Conservation (phyloP, 202 grass and related monocot species). For the Carex sylvatica region DNA sequence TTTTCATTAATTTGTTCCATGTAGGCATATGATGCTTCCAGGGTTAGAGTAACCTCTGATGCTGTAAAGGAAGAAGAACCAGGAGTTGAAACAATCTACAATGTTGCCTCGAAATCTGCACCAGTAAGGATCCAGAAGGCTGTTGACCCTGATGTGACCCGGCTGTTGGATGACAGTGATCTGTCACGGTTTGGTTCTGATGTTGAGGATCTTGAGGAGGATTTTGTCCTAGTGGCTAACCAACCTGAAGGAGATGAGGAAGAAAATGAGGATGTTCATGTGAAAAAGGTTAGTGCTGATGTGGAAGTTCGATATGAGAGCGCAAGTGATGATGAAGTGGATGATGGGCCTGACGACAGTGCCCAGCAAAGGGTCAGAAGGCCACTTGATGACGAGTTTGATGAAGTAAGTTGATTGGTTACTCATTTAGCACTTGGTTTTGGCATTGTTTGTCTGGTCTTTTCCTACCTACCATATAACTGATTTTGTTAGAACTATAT, state of each 20-base stretch:
- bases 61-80: constrained; percentile 39
- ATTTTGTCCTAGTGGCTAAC: constrained; percentile 90
- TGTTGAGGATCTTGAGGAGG: constrained; percentile 81
- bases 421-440: not conserved
- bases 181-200: constrained; percentile 42
- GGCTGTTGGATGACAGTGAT: constrained; percentile 63
- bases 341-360: constrained; percentile 29
- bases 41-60: constrained; percentile 26
- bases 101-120: constrained; percentile 23
- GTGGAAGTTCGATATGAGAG: constrained; percentile 29
- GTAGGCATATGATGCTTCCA: constrained; percentile 70
- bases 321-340: constrained; percentile 5
- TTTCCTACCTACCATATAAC: not conserved
- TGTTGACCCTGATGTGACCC: constrained; percentile 60
- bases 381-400: constrained; percentile 88
- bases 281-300: constrained; percentile 32
- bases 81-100: constrained; percentile 50
- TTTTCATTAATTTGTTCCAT: not conserved
- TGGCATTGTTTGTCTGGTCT: not conserved
- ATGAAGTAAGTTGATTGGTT: constrained; percentile 48
- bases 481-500: not conserved
- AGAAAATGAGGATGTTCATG: constrained; percentile 29
- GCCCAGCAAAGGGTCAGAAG: constrained; percentile 50
- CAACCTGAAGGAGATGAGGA: constrained; percentile 44
- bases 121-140: constrained; percentile 46